Conservation (phyloP, 2,329 filamentous ascomycete species). For the Cladosporium oxysporum region DNA sequence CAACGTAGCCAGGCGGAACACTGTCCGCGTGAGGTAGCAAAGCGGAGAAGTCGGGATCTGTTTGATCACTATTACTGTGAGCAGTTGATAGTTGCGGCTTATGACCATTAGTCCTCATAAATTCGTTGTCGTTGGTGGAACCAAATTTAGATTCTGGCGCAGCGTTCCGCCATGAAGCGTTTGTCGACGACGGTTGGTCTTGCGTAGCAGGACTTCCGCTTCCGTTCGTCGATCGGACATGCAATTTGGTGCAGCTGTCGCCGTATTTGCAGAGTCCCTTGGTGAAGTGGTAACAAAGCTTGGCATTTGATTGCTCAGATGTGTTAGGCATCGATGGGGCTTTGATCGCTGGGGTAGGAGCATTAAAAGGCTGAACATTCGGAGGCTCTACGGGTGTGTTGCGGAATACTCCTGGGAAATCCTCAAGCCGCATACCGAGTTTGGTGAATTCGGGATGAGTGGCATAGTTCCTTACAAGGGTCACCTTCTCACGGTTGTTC, state of each 20-base stretch:
- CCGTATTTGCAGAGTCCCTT: conserved; percentile 37
- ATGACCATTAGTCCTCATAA: conserved; percentile 23
- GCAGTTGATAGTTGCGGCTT: neutral
- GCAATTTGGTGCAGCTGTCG: conserved; percentile 31
- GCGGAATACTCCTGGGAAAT: conserved; percentile 57
- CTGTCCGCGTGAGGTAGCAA: conserved; percentile 29
- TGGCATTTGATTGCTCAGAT: conserved; percentile 7
- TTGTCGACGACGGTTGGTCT: conserved; percentile 4
- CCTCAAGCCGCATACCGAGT: conserved; percentile 53
- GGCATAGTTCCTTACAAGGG: conserved; percentile 54
- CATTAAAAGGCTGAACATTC: conserved; percentile 6
- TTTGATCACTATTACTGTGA: neutral
- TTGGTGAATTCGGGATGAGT: conserved; percentile 57
- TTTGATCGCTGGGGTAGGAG: conserved; percentile 1
- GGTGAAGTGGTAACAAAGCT: conserved; percentile 30
- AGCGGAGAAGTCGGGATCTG: conserved; percentile 16
- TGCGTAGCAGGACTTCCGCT: conserved; percentile 16
- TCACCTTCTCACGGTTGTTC: conserved; percentile 52
- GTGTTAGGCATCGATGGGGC: conserved; percentile 4
- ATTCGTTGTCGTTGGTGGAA: conserved; percentile 24
- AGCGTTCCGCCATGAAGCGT: conserved; percentile 7
- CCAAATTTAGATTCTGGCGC: conserved; percentile 7
- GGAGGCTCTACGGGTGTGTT: conserved; percentile 37
- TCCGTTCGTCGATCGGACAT: conserved; percentile 24
- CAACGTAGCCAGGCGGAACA: conserved; percentile 38